These are phyloP conservation scores for Phytophthora brassicae DNA, from an alignment of 352 stramenopile genomes.

Conservation along the genomic window DNA sequence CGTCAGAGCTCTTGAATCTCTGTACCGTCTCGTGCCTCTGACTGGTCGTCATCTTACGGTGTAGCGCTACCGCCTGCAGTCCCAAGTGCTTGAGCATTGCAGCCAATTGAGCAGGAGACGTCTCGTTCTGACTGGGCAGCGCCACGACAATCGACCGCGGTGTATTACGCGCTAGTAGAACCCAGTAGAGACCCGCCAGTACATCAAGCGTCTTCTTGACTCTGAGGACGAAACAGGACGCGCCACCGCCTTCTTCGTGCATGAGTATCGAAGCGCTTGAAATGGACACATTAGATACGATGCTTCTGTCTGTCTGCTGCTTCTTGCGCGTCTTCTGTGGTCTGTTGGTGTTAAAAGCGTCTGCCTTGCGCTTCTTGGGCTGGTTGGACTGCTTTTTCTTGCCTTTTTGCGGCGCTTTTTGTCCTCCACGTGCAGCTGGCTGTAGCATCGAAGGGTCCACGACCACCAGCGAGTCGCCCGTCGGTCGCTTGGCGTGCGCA, in stretches of 20 bases:
- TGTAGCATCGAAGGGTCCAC: conserved; percentile 47
- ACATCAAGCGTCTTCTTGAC: conserved; percentile 39
- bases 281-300: conserved; percentile 24
- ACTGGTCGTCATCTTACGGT: conserved; percentile 64
- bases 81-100: conserved; percentile 56
- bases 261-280: conserved; percentile 24
- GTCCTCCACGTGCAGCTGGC: background rate
- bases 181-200: conserved; percentile 58
- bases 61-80: conserved; percentile 60
- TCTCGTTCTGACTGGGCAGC: conserved; percentile 40
- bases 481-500: conserved; percentile 2
- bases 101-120: conserved; percentile 34
- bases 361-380: conserved; percentile 15
- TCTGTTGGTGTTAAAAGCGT: background rate
- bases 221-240: conserved; percentile 20
- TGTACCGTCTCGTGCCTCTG: conserved; percentile 61
- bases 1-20: conserved; percentile 27
- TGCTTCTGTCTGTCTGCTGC: background rate
- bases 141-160: conserved; percentile 52
- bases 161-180: conserved; percentile 46
- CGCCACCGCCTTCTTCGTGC: conserved; percentile 14
- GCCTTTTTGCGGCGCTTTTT: background rate
- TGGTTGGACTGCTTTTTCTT: conserved; percentile 22
- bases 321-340: conserved; percentile 13
- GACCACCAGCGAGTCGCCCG: conserved; percentile 41